A percentile compares a stretch with the other conserved stretches of the same genome.
phyloP scores from a whole-genome alignment of 2,329 filamentous ascomycete genomes.

The Aspergillus brasiliensis region DNA sequence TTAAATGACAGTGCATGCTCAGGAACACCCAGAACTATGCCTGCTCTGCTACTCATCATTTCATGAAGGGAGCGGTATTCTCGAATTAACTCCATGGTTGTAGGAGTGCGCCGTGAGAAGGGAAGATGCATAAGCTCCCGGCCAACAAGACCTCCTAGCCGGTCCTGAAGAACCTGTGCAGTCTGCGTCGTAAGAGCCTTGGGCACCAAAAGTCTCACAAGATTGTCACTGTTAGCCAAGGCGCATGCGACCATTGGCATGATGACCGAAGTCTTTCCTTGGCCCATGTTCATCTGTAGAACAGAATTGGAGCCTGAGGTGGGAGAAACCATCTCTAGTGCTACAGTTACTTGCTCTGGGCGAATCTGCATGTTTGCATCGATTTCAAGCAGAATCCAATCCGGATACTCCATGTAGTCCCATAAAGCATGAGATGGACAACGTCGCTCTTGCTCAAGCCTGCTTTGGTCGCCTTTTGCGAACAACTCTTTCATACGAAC shows the following conservation, averaged over 20 bases:
- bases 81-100: constrained; percentile 30
- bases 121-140: constrained; percentile 60
- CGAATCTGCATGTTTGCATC: constrained; percentile 66
- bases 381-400: constrained; percentile 69
- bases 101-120: constrained; percentile 55
- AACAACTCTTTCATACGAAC: constrained; percentile 46
- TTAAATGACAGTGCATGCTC: constrained; percentile 68
- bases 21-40: constrained; percentile 62
- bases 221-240: constrained; percentile 53
- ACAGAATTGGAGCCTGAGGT: constrained; percentile 58
- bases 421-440: constrained; percentile 61
- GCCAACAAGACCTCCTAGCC: constrained; percentile 59
- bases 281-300: constrained; percentile 68
- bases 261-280: constrained; percentile 72
- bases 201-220: constrained; percentile 62
- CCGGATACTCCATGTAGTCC: constrained; percentile 55
- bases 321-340: constrained; percentile 61
- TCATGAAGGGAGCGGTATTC: constrained; percentile 44
- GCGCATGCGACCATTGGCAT: constrained; percentile 63
- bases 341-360: constrained; percentile 63
- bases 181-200: constrained; percentile 66
- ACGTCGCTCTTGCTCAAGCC: constrained; percentile 45
- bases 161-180: constrained; percentile 56
- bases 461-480: constrained; percentile 30
- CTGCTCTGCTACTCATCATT: constrained; percentile 46